phyloP scores from a whole-genome alignment of 805 yeast genomes.

The Zygosaccharomyces pseudorouxii region DNA sequence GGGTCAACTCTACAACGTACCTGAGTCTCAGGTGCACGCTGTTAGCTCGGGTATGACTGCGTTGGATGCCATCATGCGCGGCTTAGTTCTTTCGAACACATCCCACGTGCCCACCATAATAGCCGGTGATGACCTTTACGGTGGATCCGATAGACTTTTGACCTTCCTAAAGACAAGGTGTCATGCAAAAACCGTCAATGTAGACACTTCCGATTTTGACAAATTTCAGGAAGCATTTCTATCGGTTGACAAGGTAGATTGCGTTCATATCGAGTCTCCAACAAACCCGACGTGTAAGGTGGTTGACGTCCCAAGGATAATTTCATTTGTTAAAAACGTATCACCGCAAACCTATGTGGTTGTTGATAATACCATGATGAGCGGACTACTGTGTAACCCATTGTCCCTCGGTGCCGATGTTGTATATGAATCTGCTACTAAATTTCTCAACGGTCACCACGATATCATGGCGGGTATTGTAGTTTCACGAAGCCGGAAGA shows the following conservation, averaged over 20 bases:
- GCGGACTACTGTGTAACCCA: conserved; percentile 82
- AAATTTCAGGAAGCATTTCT: conserved; percentile 54
- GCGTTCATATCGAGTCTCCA: conserved; percentile 66
- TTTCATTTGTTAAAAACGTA: conserved; percentile 58
- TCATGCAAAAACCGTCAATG: conserved; percentile 63
- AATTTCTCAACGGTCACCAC: conserved; percentile 90
- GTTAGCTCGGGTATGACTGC: conserved; percentile 94
- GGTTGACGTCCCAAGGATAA: conserved; percentile 67
- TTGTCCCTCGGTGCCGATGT: conserved; percentile 83
- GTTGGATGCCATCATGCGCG: conserved; percentile 73
- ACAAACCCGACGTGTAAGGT: conserved; percentile 91
- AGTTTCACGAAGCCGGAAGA: conserved; percentile 57
- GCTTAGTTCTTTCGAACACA: conserved; percentile 38
- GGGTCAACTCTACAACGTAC: conserved; percentile 59
- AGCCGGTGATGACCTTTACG: conserved; percentile 93
- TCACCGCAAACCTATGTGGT: conserved; percentile 70
- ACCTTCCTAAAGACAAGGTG: conserved; percentile 63
- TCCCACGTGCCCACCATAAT: conserved; percentile 63
- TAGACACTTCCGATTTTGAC: conserved; percentile 73
- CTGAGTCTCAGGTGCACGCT: conserved; percentile 71
- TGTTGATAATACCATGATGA: conserved; percentile 96
- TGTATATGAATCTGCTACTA: conserved; percentile 91
- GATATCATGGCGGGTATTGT: conserved; percentile 95
- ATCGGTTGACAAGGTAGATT: conserved; percentile 58
- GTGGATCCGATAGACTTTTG: conserved; percentile 85